Evolutionary conservation across 345 rosid genomes (phyloP).

Genomic region (Limnanthes douglasii): DNA sequence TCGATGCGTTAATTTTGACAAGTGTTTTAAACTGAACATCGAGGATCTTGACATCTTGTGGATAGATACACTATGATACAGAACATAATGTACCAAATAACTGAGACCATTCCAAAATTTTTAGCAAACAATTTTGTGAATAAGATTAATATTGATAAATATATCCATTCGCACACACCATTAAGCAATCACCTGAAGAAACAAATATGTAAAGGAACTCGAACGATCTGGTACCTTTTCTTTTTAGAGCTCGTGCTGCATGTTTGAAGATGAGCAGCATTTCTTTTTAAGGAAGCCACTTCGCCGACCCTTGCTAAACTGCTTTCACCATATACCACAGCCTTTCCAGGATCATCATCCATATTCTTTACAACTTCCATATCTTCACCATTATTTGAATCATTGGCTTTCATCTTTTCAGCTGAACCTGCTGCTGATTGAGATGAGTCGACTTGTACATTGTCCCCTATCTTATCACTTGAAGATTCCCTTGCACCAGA

Average conservation of each 20-base stretch:
- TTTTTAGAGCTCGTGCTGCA: constrained; percentile 21
- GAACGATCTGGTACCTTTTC: constrained; percentile 40
- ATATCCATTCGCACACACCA: too few relatives aligned
- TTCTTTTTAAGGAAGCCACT: constrained; percentile 6
- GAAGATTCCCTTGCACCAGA: constrained; percentile 6
- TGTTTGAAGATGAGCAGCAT: constrained; percentile 12
- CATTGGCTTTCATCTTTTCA: not conserved
- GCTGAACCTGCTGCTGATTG: too few relatives aligned
- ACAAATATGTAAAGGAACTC: constrained; percentile 5
- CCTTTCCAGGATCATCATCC: not conserved
- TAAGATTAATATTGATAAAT: too few relatives aligned
- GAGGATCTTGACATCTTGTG: too few relatives aligned
- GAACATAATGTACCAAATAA: too few relatives aligned
- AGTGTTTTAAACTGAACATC: too few relatives aligned
- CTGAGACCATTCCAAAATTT: too few relatives aligned
- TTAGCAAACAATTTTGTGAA: too few relatives aligned
- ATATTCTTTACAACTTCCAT: not conserved
- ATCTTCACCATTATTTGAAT: not conserved
- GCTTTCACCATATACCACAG: not conserved
- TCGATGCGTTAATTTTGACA: too few relatives aligned
- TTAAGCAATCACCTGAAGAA: constrained; percentile 1
- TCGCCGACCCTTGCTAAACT: constrained; percentile 5
- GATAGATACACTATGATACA: too few relatives aligned
- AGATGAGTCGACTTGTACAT: too few relatives aligned
- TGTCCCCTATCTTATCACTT: constrained; percentile 2